Percentiles rank a stretch among this genome's conserved stretches.
Evolutionary conservation across 75 land plant genomes (phyloP).

Genomic region (Cryptomeria japonica): DNA sequence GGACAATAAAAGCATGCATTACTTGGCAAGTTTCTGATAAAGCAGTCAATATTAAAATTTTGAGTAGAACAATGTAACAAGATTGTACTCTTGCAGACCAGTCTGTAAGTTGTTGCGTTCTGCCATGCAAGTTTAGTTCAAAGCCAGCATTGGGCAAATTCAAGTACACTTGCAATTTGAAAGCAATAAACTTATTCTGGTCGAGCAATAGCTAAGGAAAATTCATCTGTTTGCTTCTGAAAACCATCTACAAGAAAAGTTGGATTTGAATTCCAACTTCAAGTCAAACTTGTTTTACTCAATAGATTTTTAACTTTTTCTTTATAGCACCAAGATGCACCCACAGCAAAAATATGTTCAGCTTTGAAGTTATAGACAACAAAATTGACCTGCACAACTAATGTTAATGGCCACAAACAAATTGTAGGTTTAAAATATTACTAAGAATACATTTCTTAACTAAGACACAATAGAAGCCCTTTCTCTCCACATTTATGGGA

Average conservation of each 20-base stretch:
- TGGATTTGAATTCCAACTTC: not conserved
- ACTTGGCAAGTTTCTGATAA: not conserved
- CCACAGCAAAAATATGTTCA: not conserved
- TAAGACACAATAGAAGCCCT: not conserved
- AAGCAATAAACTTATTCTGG: not conserved
- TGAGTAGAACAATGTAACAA: not conserved
- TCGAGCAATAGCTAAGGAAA: not conserved
- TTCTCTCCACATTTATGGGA: not conserved
- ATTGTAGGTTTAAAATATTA: not conserved
- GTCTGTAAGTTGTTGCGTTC: not conserved
- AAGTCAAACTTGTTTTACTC: not conserved
- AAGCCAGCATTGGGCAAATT: not conserved
- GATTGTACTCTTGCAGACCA: not conserved
- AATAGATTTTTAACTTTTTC: not conserved
- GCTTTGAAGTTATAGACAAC: not conserved
- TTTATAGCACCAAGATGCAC: not conserved
- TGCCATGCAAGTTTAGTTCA: not conserved
- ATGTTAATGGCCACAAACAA: not conserved
- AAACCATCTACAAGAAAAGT: not conserved
- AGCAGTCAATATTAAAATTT: not conserved
- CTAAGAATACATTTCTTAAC: not conserved
- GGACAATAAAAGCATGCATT: not conserved
- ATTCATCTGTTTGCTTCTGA: not conserved
- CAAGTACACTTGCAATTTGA: not conserved
- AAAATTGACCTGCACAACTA: not conserved